Evolutionary conservation across 2,329 filamentous ascomycete genomes (phyloP).

Genomic region (Cladosporium velox): DNA sequence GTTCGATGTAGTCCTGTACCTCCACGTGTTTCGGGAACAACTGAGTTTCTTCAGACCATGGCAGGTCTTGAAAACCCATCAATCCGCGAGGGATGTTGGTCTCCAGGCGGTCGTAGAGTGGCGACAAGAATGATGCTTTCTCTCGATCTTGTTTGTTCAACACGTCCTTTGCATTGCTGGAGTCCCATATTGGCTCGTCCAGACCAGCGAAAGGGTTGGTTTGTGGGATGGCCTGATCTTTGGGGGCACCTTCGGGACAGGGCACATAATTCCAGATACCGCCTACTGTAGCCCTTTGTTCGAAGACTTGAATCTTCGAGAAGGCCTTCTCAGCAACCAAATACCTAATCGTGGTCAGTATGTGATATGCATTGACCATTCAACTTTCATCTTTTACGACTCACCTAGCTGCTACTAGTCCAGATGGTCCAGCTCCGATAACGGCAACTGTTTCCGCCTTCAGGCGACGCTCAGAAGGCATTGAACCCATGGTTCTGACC

Average conservation of each 20-base stretch:
- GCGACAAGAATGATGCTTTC: constrained; percentile 63
- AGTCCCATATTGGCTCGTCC: constrained; percentile 62
- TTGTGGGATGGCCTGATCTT: constrained; percentile 61
- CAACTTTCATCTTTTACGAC: neutral
- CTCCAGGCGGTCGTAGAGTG: constrained; percentile 79
- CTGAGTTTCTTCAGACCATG: constrained; percentile 56
- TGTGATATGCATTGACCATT: neutral
- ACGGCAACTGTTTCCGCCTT: constrained; percentile 67
- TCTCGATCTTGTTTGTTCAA: constrained; percentile 26
- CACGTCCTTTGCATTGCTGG: constrained; percentile 22
- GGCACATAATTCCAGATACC: constrained; percentile 84
- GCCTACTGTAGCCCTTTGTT: constrained; percentile 75
- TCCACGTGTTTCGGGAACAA: constrained; percentile 73
- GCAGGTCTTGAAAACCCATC: constrained; percentile 75
- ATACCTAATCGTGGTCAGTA: constrained; percentile 52
- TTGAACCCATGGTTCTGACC: constrained; percentile 41
- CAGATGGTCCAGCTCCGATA: constrained; percentile 79
- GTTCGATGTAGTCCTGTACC: constrained; percentile 72
- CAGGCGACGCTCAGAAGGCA: constrained; percentile 37
- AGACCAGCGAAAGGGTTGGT: constrained; percentile 61
- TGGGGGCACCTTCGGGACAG: constrained; percentile 47
- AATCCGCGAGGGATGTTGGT: constrained; percentile 82
- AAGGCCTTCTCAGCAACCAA: constrained; percentile 72
- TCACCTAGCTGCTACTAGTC: constrained; percentile 73
- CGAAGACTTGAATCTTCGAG: constrained; percentile 72